These are phyloP conservation scores for Oryza australiensis DNA, from an alignment of 176 grass and related monocot genomes.

Conservation along the genomic window DNA sequence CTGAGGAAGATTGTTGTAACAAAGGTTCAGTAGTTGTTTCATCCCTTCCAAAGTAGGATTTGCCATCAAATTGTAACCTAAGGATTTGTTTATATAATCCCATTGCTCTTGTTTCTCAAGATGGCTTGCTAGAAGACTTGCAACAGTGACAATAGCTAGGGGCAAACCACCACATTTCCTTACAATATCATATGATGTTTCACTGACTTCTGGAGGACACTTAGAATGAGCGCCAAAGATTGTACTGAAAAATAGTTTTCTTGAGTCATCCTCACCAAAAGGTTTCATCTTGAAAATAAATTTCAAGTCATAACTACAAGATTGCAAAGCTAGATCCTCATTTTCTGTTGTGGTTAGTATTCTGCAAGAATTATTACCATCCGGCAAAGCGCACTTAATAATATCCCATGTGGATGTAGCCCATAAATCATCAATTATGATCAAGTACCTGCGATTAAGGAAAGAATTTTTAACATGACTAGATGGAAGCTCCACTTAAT, in stretches of 20 bases:
- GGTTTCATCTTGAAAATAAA: constrained; percentile 29
- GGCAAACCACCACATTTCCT: constrained; percentile 35
- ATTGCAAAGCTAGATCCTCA: constrained; percentile 38
- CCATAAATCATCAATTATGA: constrained; percentile 39
- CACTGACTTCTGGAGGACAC: constrained; percentile 21
- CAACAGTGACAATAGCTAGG: constrained; percentile 19
- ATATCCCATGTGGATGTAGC: constrained; percentile 28
- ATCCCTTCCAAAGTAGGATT: constrained; percentile 11
- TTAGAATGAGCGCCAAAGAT: constrained; percentile 1
- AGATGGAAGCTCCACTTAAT: too few relatives aligned
- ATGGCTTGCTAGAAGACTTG: neutral
- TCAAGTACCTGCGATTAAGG: constrained; percentile 29
- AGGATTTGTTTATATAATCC: constrained; percentile 24
- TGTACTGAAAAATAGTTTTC: constrained; percentile 22
- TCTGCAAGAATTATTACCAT: neutral
- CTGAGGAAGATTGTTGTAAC: constrained; percentile 25
- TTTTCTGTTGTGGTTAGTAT: constrained; percentile 35
- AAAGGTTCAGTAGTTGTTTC: constrained; percentile 29
- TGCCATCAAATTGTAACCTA: constrained; percentile 13
- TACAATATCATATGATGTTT: neutral
- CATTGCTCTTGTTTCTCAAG: neutral
- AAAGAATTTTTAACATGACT: too few relatives aligned
- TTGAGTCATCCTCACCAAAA: constrained; percentile 14
- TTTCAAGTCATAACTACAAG: constrained; percentile 15
- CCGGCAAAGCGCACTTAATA: constrained; percentile 11